Conservation (phyloP, 352 stramenopile genomes). For the Pythium aphanidermatum region DNA sequence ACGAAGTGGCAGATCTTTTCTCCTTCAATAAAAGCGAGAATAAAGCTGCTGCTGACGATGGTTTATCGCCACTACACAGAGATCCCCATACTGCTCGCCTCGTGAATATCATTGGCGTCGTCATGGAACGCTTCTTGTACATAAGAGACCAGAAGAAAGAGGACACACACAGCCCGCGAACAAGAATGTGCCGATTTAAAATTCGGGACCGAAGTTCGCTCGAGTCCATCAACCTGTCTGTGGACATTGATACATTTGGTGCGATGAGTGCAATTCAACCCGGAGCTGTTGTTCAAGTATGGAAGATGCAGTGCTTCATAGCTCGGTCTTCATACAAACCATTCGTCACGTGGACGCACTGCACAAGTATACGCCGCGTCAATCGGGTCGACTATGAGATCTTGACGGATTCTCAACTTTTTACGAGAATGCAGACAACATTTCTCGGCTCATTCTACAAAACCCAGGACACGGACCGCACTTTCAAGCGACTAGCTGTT, state of each 20-base stretch:
- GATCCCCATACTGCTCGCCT: conserved; percentile 12
- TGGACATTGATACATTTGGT: conserved; percentile 42
- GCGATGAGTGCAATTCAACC: conserved; percentile 22
- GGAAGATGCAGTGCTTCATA: conserved; percentile 48
- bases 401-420: conserved; percentile 26
- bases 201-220: conserved; percentile 37
- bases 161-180: background rate
- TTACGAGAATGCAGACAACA: conserved; percentile 28
- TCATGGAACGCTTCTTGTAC: conserved; percentile 9
- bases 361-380: conserved; percentile 4
- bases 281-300: conserved; percentile 38
- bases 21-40: no score
- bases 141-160: conserved; percentile 4
- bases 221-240: conserved; percentile 39
- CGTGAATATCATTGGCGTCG: conserved; percentile 11
- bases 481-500: conserved; percentile 50
- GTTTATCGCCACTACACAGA: background rate
- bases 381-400: background rate
- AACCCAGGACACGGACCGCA: conserved; percentile 31
- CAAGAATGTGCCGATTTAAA: conserved; percentile 17
- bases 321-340: conserved; percentile 54
- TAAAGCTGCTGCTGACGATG: no score
- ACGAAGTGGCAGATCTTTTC: conserved; percentile 18
- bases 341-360: conserved; percentile 48
- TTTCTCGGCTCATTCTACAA: conserved; percentile 46